Evolutionary conservation across 139 green algal genomes (phyloP).

Genomic region (Auxenochlorella pyrenoidosa): DNA sequence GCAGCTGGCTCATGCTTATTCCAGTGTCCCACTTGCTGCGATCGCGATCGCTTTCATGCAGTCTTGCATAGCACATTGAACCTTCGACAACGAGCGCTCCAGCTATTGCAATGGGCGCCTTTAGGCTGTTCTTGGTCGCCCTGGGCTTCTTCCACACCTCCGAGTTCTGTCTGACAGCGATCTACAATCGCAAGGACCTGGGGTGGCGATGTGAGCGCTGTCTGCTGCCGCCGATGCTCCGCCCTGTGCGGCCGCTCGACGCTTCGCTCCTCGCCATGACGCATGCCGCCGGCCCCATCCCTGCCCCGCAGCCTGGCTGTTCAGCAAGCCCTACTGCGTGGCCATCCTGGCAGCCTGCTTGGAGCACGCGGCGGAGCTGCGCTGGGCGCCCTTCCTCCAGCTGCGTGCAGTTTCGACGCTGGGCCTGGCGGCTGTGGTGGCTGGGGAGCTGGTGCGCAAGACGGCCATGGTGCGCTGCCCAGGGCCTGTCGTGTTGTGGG

Average conservation of each 20-base stretch:
- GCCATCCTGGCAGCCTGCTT: constrained; percentile 58
- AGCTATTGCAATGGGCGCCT: background rate
- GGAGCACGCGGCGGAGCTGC: constrained; percentile 53
- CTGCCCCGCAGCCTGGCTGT: constrained; percentile 52
- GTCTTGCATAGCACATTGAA: too few relatives aligned
- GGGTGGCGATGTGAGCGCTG: constrained; percentile 59
- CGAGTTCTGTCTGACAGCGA: constrained; percentile 68
- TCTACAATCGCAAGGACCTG: constrained; percentile 62
- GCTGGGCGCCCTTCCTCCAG: constrained; percentile 35
- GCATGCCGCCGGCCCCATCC: too few relatives aligned
- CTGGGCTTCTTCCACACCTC: constrained; percentile 74
- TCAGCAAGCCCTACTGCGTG: constrained; percentile 64
- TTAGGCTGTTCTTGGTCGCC: constrained; percentile 20
- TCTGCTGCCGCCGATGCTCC: too few relatives aligned
- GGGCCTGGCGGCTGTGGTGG: constrained; percentile 59
- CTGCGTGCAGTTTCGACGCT: constrained; percentile 31
- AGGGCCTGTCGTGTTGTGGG: background rate
- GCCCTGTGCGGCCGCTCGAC: too few relatives aligned
- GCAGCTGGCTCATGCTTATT: too few relatives aligned
- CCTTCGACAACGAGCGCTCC: background rate
- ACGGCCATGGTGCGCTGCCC: constrained; percentile 58
- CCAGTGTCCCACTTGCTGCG: too few relatives aligned
- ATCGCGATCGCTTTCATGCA: too few relatives aligned
- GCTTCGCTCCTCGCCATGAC: too few relatives aligned
- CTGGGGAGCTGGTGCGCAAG: constrained; percentile 74